Evolutionary conservation across 2,329 filamentous ascomycete species (phyloP).

Genomic region (Colletotrichum orbiculare): DNA sequence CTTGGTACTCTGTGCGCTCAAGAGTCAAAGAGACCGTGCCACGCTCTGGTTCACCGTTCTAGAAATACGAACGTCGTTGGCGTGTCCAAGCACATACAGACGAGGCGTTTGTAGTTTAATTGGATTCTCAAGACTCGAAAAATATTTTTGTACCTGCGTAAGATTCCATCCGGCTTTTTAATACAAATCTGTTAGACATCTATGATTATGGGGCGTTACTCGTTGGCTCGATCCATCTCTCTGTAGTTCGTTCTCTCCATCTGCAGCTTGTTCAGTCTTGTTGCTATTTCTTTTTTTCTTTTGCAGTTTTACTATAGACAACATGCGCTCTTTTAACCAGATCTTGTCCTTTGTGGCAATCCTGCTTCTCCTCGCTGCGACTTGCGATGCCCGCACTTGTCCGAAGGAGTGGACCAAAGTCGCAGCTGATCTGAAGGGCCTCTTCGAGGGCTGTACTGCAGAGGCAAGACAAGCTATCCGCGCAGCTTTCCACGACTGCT

Average conservation of each 20-base stretch:
- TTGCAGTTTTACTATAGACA: background rate
- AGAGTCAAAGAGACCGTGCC: no score
- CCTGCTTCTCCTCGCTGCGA: background rate
- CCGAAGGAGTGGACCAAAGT: conserved; percentile 16
- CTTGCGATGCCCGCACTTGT: conserved; percentile 6
- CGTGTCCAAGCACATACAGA: background rate
- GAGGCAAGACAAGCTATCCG: conserved; percentile 21
- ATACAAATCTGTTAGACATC: no score
- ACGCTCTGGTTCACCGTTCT: background rate
- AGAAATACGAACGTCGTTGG: background rate
- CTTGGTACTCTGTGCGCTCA: background rate
- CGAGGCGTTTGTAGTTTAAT: no score
- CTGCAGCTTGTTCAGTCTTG: no score
- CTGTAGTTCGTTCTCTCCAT: background rate
- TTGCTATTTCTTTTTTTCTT: no score
- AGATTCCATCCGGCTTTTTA: no score
- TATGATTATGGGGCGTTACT: no score
- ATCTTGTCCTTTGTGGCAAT: background rate
- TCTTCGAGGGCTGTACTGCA: conserved; percentile 1
- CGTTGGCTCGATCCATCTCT: no score
- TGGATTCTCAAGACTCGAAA: no score
- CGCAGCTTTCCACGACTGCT: conserved; percentile 26
- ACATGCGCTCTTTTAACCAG: background rate
- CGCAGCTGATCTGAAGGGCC: conserved; percentile 18
- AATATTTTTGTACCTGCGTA: no score